Evolutionary conservation across 2,329 filamentous ascomycete species (phyloP), one percentile per base, ranked within the genome.

Genomic region (Aspergillus eucalypticola): DNA sequence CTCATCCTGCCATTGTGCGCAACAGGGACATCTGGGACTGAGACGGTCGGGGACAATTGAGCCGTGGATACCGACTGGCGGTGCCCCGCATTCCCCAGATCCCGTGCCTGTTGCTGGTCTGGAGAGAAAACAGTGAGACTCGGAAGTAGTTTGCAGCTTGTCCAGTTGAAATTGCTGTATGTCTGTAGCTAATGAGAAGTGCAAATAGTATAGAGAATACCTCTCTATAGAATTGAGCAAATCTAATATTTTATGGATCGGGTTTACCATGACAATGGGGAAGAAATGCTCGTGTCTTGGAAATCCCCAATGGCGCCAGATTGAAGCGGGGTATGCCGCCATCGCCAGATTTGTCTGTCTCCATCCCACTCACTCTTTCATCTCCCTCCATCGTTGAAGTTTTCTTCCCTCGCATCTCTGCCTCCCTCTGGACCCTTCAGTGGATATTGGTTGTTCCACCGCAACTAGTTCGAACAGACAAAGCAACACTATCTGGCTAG

Each of bases 41-140:
- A 29, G 35, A 41, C 39, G 32, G 19, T 29, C 39, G 51, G 39
- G 8, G 51, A 8, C 8, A 38, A 23, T 19, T 25, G 10, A 42
- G 15, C 35, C 35, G 41, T 44, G 41, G 41, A 44, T 39, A 35
- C 32, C 32, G 32, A 35, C 7, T 38, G 29, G 32, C 32, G 29
- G 32, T 41, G 39, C 51, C 51, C 51, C 51, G 51, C 51, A 53
- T 41, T 53, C 51, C 51, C 51, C 51, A 38, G 32, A 53, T 53
- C 51, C 51, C 51, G 51, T 53, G 51, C 19, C 32, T 39, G 25
- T 29, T 11, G n/a, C 51, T 11, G 1, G 51, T 42, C 35, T 39
- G 51, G 51, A 53, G 21, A 41, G 21, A 39, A 23, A 41, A 41
- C 17, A 44, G 1, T 8, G 3, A 5, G 8, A 21, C 41, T 1